phyloP scores from a whole-genome alignment of 441 rosid species.

The Adansonia grandidieri region DNA sequence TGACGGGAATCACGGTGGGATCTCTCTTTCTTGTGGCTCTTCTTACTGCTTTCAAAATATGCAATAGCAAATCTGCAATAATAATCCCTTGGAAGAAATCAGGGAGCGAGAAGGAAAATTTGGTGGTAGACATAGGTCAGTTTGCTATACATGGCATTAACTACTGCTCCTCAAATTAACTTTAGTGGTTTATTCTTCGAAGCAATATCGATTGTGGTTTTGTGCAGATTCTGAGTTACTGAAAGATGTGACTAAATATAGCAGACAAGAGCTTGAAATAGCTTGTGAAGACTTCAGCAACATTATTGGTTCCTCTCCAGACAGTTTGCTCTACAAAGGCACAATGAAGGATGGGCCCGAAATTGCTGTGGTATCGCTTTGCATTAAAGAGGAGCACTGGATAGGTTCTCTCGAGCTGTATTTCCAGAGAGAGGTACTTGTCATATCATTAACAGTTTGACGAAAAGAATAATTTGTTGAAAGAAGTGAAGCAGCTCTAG shows the following conservation, averaged over 20 bases:
- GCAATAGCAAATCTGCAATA: slow-evolving; percentile 75
- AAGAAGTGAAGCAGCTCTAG: slow-evolving; percentile 12
- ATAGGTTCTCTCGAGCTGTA: slow-evolving; percentile 92
- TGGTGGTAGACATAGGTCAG: slow-evolving; percentile 76
- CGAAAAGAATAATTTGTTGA: background rate
- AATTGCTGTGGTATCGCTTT: slow-evolving; percentile 92
- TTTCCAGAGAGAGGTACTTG: slow-evolving; percentile 85
- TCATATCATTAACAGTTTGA: slow-evolving; percentile 11
- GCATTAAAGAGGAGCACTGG: slow-evolving; percentile 92
- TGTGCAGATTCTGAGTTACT: slow-evolving; percentile 79
- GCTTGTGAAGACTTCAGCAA: slow-evolving; percentile 99
- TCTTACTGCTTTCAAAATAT: slow-evolving; percentile 68
- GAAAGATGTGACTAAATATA: slow-evolving; percentile 74
- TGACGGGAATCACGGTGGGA: slow-evolving; percentile 83
- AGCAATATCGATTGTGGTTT: slow-evolving; percentile 16
- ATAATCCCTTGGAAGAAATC: slow-evolving; percentile 99
- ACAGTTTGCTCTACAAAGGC: slow-evolving; percentile 95
- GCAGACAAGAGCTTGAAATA: slow-evolving; percentile 94
- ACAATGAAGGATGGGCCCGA: slow-evolving; percentile 90
- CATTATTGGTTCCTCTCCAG: slow-evolving; percentile 91
- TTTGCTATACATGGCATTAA: slow-evolving; percentile 27
- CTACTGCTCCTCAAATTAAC: slow-evolving; percentile 9
- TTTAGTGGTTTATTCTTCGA: slow-evolving; percentile 10
- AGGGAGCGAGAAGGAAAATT: slow-evolving; percentile 73
- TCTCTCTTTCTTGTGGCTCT: slow-evolving; percentile 63